phyloP scores from a whole-genome alignment of 2,329 filamentous ascomycete genomes.

The Chaetomium sp. region DNA sequence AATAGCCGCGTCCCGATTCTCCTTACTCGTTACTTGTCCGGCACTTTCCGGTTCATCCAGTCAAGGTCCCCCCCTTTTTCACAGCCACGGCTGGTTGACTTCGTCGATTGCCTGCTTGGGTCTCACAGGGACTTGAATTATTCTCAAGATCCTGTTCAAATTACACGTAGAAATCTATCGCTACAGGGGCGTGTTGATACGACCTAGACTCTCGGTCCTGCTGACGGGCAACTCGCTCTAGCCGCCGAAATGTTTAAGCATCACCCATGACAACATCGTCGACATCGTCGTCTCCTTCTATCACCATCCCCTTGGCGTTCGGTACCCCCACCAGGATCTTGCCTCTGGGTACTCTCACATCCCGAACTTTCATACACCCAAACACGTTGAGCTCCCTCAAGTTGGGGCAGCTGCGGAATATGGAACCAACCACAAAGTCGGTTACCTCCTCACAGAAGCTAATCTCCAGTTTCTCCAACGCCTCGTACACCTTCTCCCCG shows the following conservation, averaged over 20 bases:
- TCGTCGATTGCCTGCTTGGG: too few species aligned
- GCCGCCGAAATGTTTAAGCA: neutral
- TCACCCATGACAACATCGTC: neutral
- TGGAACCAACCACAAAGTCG: conserved; percentile 55
- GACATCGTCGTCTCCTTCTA: conserved; percentile 38
- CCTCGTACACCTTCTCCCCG: conserved; percentile 55
- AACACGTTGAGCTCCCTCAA: conserved; percentile 56
- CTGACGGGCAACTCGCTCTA: too few species aligned
- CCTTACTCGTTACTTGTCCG: too few species aligned
- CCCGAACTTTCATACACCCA: conserved; percentile 57
- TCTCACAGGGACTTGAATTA: too few species aligned
- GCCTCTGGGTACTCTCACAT: conserved; percentile 47
- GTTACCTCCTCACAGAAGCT: conserved; percentile 67
- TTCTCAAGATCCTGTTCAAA: too few species aligned
- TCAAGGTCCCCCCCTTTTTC: too few species aligned
- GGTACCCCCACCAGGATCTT: conserved; percentile 53
- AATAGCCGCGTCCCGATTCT: too few species aligned
- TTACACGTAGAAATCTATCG: too few species aligned
- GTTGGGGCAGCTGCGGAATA: conserved; percentile 59
- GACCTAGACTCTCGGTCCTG: too few species aligned
- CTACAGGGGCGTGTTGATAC: too few species aligned
- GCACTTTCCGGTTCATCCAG: too few species aligned
- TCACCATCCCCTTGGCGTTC: conserved; percentile 55
- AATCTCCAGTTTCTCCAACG: conserved; percentile 65
- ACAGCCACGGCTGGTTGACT: too few species aligned